Evolutionary conservation across 306 rosid genomes (phyloP), one percentile per base, ranked within the genome.

Genomic region (Amphicarpaea edgeworthii): DNA sequence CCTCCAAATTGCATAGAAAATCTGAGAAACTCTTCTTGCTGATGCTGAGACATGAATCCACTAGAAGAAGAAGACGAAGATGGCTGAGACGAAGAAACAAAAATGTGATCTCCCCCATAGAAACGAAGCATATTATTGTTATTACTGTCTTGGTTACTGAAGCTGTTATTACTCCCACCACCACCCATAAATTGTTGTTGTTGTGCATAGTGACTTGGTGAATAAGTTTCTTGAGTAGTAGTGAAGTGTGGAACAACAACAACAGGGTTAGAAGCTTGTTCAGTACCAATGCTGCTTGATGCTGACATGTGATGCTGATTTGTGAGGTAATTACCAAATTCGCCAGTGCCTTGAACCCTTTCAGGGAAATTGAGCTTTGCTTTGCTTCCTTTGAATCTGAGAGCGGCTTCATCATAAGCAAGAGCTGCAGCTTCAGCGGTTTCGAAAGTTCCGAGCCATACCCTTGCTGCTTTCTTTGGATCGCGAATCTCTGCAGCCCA

Each of bases 401-500:
- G 93, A 63, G 98, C 97, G 7, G 98, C 98, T 81, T 88, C 83
- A 28, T 93, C 98, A 6, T 93, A 93, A 0, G 98, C 98, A 38
- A 86, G 74, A 1, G 98, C 97, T 0, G 98, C 98, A 3, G 93
- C 91, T 64, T 93, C 98, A 0, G 97, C 98, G 0, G 97, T 86
- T 32, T 89, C 92, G 2, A 89, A 91, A 0, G 98, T 93, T 37
- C 98, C 98, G 1, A 93, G 92, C 98, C 98, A 93, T 10, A 93
- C 95, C 43, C 98, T 72, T 0, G 92, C 90, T 10, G 98, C 97
- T 41, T 85, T 93, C 62, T 82, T 77, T 3, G 98, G 98, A 75
- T 93, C 96, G 0, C 98, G 91, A 76, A 93, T 93, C 85, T 93
- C 98, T 2, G 98, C 93, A 0, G 98, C 98, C 97, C 97, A 93